Evolutionary conservation across 139 green algal species (phyloP).

Genomic region (Micromonas pusilla): DNA sequence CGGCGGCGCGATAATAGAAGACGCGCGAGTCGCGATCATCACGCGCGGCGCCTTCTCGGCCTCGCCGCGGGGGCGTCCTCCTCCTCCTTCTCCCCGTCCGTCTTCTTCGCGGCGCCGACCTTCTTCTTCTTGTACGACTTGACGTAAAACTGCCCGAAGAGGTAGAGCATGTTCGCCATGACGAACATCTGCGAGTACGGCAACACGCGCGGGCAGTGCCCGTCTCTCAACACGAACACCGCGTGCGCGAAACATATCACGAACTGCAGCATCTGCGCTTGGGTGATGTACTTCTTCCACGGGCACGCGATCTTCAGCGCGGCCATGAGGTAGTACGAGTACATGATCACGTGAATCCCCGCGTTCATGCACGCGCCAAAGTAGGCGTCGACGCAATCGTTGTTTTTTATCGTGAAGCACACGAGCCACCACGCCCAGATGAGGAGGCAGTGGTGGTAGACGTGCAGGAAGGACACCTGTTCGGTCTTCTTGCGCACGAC

Average conservation of each 20-base stretch:
- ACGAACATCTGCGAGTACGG: constrained; percentile 20
- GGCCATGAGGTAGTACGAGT: constrained; percentile 34
- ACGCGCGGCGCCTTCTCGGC: too few species aligned
- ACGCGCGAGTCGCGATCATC: too few species aligned
- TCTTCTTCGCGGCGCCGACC: constrained; percentile 5
- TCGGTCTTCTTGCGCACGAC: constrained; percentile 33
- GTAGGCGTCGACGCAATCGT: constrained; percentile 17
- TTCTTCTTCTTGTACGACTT: constrained; percentile 30
- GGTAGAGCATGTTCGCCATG: constrained; percentile 26
- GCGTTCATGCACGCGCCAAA: constrained; percentile 34
- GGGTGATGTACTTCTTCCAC: constrained; percentile 33
- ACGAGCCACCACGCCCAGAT: constrained; percentile 31
- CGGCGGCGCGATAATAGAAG: too few species aligned
- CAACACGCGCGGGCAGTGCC: not conserved
- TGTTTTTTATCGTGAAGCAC: constrained; percentile 5
- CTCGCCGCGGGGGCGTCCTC: too few species aligned
- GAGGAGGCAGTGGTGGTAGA: constrained; percentile 35
- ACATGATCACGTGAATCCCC: constrained; percentile 39
- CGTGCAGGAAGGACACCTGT: constrained; percentile 36
- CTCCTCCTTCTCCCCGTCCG: not conserved
- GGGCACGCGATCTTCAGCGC: constrained; percentile 17
- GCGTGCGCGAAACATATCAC: constrained; percentile 22
- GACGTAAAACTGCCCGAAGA: constrained; percentile 36
- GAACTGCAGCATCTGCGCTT: constrained; percentile 36
- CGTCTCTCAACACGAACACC: not conserved